Evolutionary conservation across 257 asterid species (phyloP), one percentile per base, ranked within the genome.

Genomic region (Salvia splendens): DNA sequence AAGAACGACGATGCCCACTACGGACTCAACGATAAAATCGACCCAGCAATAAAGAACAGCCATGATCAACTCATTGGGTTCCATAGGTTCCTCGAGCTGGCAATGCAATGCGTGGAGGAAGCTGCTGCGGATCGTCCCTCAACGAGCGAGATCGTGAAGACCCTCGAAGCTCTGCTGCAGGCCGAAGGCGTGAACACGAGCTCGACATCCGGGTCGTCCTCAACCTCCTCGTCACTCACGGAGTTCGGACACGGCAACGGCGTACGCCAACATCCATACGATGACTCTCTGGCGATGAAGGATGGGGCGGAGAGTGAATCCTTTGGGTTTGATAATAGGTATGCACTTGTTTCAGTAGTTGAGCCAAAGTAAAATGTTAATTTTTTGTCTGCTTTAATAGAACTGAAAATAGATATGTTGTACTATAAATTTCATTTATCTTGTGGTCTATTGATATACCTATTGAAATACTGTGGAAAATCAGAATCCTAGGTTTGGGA

Each of bases 61-160:
- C 58, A 82, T 2, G 67, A 72, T 56, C 45, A 40, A 40, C 91
- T 88, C 12, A 40, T 83, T 3, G 99, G 95, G 24, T 83, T 93
- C n/a, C 75, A 74, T 1, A 83, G 74, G 73, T 93, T 86, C 61
- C 45, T 88, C 4, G 92, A 93, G 41, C 36, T 93, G 73, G 99
- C 96, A 0, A 74, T 93, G 86, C 97, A 86, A 74, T 93, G 97
- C 43, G 96, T 88, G 6, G 99, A 93, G 47, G 97, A 93, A 78
- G 78, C 89, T 5, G 96, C 95, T 20, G 78, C 92, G 1, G 96
- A 88, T 36, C 88, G 99, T 35, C 99, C 99, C 11, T 82, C 95
- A 3, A 90, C 84, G 95, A 69, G 89, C 12, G 96, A 91, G 68
- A 87, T 84, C 4, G 99, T 86, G 48, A 93, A 90, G 84, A 48